phyloP scores from a whole-genome alignment of 805 yeast genomes.

The Sugiyamaella floridensis region DNA sequence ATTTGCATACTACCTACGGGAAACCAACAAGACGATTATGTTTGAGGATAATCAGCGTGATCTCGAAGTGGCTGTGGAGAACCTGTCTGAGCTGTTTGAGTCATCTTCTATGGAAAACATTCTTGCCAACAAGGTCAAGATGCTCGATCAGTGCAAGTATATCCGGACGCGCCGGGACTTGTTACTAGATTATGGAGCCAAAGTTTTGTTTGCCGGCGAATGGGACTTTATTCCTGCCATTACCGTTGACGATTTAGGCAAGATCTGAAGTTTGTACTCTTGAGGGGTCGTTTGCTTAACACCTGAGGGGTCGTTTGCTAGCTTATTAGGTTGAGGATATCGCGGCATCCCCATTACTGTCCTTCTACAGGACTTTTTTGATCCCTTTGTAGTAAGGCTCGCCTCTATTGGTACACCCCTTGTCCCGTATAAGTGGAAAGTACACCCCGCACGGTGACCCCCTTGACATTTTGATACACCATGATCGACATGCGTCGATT shows the following conservation, averaged over 20 bases:
- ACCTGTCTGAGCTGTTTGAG: slow-evolving; percentile 55
- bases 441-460: no score
- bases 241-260: background rate
- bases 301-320: no score
- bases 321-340: no score
- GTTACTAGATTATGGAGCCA: slow-evolving; percentile 40
- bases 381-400: no score
- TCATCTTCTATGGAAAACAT: slow-evolving; percentile 23
- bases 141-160: slow-evolving; percentile 40
- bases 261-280: no score
- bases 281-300: no score
- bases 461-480: no score
- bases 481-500: no score
- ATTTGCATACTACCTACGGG: slow-evolving; percentile 58
- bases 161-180: slow-evolving; percentile 37
- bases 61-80: slow-evolving; percentile 61
- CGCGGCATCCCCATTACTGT: background rate
- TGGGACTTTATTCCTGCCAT: slow-evolving; percentile 27
- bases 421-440: no score
- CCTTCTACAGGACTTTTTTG: no score
- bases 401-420: no score
- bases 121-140: slow-evolving; percentile 30
- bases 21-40: slow-evolving; percentile 46
- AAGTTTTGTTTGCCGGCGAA: slow-evolving; percentile 35
- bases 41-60: slow-evolving; percentile 67